Conservation (phyloP, 805 yeast species). For the Saccharomycopsis amapae region DNA sequence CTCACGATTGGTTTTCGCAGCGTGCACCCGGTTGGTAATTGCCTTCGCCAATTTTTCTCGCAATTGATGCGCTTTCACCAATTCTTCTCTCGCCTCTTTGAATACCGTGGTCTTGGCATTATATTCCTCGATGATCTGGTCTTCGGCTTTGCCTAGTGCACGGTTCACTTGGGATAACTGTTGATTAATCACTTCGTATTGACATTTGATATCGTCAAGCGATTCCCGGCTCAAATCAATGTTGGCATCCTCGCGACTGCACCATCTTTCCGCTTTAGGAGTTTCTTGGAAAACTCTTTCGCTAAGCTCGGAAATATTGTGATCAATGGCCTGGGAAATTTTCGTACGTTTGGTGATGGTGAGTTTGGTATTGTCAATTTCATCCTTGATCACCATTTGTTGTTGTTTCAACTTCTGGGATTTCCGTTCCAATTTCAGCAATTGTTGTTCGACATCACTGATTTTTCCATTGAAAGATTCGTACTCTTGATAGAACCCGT, state of each 20-base stretch:
- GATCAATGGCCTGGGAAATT: conserved; percentile 3
- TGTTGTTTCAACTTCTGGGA: conserved; percentile 28
- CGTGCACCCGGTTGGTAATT: conserved; percentile 36
- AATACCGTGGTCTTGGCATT: conserved; percentile 31
- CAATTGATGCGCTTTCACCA: conserved; percentile 27
- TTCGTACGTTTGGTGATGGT: neutral
- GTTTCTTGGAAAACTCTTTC: conserved; percentile 9
- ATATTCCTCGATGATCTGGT: conserved; percentile 32
- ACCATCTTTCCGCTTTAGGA: conserved; percentile 29
- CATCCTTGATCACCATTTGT: neutral
- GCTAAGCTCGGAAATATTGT: conserved; percentile 7
- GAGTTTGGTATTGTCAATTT: neutral
- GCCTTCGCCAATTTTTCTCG: conserved; percentile 31
- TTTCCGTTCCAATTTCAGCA: conserved; percentile 24
- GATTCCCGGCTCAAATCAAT: conserved; percentile 34
- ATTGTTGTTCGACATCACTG: conserved; percentile 22
- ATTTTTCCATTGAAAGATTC: conserved; percentile 22
- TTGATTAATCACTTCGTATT: conserved; percentile 34
- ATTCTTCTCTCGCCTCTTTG: conserved; percentile 30
- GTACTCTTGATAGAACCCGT: conserved; percentile 23
- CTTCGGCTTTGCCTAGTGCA: conserved; percentile 39
- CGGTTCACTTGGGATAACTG: conserved; percentile 41
- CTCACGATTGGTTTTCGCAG: conserved; percentile 35
- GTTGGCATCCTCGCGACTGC: conserved; percentile 36
- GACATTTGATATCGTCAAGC: conserved; percentile 34